These are phyloP conservation scores for Paecilomyces sp. DNA, from an alignment of 2,329 filamentous ascomycete genomes.

Conservation along the genomic window DNA sequence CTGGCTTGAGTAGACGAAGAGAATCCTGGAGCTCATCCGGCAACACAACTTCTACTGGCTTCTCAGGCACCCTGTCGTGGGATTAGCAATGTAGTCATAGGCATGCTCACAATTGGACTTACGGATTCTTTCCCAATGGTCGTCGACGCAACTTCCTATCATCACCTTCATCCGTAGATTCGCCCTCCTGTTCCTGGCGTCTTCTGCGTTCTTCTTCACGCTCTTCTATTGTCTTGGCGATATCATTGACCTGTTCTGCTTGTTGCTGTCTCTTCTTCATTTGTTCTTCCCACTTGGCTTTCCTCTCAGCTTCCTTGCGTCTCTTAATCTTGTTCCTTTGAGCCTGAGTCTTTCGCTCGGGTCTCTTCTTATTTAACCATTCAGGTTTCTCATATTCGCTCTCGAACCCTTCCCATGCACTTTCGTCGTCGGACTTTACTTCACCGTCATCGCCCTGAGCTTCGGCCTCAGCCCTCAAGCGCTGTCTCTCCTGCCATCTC, in stretches of 20 bases:
- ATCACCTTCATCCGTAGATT: constrained; percentile 47
- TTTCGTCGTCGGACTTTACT: constrained; percentile 75
- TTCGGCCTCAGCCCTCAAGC: constrained; percentile 55
- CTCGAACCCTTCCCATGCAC: constrained; percentile 83
- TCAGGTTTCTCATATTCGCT: constrained; percentile 68
- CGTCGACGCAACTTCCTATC: constrained; percentile 61
- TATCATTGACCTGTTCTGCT: constrained; percentile 61
- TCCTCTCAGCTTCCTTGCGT: constrained; percentile 77
- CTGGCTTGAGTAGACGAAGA: constrained; percentile 75
- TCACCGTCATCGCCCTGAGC: constrained; percentile 70
- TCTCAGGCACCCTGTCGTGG: constrained; percentile 52
- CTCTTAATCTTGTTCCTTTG: constrained; percentile 85
- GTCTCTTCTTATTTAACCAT: constrained; percentile 62
- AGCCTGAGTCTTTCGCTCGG: constrained; percentile 74
- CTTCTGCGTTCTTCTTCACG: constrained; percentile 42
- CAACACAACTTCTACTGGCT: constrained; percentile 71
- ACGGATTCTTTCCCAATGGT: constrained; percentile 58
- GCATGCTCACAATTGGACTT: constrained; percentile 16
- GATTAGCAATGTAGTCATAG: constrained; percentile 12
- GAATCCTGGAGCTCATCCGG: constrained; percentile 79
- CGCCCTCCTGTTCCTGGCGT: constrained; percentile 22
- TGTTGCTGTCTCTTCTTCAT: constrained; percentile 69
- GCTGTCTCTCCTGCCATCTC: constrained; percentile 59
- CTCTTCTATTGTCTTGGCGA: constrained; percentile 47
- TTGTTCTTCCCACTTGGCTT: constrained; percentile 66